Percentiles rank a stretch among this genome's conserved stretches.
phyloP scores from a whole-genome alignment of 2,329 filamentous ascomycete species.

The Penicillium sumatraense region DNA sequence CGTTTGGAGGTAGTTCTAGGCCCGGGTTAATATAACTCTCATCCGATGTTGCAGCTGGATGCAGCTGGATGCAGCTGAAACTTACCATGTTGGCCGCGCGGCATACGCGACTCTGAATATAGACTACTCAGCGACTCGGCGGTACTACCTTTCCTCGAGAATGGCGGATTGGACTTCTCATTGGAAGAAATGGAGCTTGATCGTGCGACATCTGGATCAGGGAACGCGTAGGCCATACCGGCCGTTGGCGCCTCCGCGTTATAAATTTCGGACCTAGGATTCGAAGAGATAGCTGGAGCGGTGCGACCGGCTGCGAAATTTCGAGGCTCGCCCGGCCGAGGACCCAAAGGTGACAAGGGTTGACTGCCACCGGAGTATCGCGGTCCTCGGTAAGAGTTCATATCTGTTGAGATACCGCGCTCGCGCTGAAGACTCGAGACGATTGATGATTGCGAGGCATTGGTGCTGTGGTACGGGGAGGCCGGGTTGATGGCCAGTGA shows the following conservation, averaged over 20 bases:
- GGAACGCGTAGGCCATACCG: constrained; percentile 57
- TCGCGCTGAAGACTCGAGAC: constrained; percentile 50
- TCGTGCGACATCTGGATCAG: constrained; percentile 51
- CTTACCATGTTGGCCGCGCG: constrained; percentile 54
- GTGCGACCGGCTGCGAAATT: constrained; percentile 51
- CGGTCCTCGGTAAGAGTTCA: constrained; percentile 44
- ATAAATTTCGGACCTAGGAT: constrained; percentile 55
- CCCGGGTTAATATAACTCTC: no score
- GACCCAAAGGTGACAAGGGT: constrained; percentile 47
- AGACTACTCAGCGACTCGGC: constrained; percentile 54
- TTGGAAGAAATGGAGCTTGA: constrained; percentile 42
- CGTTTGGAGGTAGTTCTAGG: constrained; percentile 51
- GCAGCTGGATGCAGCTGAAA: background rate
- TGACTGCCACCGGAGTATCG: constrained; percentile 44
- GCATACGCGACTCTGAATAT: constrained; percentile 51
- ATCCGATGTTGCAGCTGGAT: constrained; percentile 17
- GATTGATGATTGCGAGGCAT: constrained; percentile 51
- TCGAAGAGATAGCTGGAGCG: constrained; percentile 54
- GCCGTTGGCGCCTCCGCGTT: constrained; percentile 55
- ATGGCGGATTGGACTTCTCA: constrained; percentile 38
- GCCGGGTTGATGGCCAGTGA: constrained; percentile 52
- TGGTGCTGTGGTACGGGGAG: constrained; percentile 54
- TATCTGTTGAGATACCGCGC: constrained; percentile 46
- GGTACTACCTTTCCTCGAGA: constrained; percentile 52
- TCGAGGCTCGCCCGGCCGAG: constrained; percentile 45